A percentile compares a stretch with the other conserved stretches of the same genome.
These are phyloP conservation scores for Phlyctochytrium arcticum DNA, from an alignment of 192 early-diverging fungal species.

Conservation along the genomic window DNA sequence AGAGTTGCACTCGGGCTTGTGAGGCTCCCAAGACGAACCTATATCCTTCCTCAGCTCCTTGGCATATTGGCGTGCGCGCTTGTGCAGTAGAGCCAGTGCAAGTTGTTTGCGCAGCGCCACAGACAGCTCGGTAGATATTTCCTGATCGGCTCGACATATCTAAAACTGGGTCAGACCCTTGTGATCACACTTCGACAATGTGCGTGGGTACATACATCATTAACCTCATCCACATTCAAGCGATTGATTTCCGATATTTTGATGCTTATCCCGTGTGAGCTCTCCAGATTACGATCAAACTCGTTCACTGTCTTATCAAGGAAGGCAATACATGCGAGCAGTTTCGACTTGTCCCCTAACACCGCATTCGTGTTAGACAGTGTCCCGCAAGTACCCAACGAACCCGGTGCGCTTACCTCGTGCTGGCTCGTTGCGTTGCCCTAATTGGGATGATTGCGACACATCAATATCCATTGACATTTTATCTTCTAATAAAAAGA, in stretches of 20 bases:
- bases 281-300: conserved; percentile 40
- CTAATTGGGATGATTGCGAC: conserved; percentile 29
- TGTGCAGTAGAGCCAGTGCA: no score
- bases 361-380: background rate
- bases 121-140: no score
- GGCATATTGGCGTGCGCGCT: no score
- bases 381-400: background rate
- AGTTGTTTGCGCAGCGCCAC: no score
- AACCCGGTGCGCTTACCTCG: background rate
- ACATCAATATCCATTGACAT: no score
- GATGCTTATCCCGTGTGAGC: conserved; percentile 16
- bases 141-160: no score
- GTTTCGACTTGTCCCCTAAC: background rate
- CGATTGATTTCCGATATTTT: conserved; percentile 42
- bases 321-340: background rate
- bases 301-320: background rate
- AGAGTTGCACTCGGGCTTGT: no score
- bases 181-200: no score
- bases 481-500: no score
- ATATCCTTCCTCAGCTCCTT: no score
- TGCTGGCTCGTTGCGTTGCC: conserved; percentile 46
- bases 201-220: conserved; percentile 45
- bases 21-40: no score
- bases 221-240: conserved; percentile 47
- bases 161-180: no score